Base-by-base conservation (phyloP, 768 basidiomycete genomes). In the Auriculariales sp. region DNA sequence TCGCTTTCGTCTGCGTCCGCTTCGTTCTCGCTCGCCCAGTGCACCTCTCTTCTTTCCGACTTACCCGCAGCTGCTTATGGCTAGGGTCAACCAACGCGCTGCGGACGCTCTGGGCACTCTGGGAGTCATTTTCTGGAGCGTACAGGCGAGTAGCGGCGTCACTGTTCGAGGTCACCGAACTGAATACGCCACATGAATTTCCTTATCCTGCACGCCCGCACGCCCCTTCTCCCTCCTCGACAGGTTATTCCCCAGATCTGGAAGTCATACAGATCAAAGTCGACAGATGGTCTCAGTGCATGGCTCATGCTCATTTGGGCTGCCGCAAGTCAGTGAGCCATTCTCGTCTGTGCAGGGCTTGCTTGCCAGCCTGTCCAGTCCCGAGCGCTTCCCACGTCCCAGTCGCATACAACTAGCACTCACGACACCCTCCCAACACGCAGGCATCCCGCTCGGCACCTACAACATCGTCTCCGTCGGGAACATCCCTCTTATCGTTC, bases 61-160 rank as follows among this genome's bases (percentile, higher is more conserved):
- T n/a, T n/a, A n/a, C n/a, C n/a, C n/a, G n/a, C n/a, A n/a, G n/a
- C n/a, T n/a, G n/a, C 35, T n/a, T 9, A 44, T 44, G 39, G 39
- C 22, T 7, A 19, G 39, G 15, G 67, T 59, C 7, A 81, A 79
- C 54, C 42, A 62, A 5, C 69, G 69, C 2, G 75, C 73, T 12
- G 83, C 83, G 62, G 83, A 85, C 57, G 78, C 74, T 4, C 66
- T 85, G 4, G 83, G 79, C 3, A 85, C 81, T 1, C 68, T 81
- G 22, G 83, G 81, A 2, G 75, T 81, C 0, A 61, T 82, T 10
- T 76, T 74, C 52, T 83, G 82, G 83, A 75, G 74, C 3, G 66
- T 71, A 12, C 82, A 83, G 55, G 59, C 7, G 15, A 36, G 54
- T 19, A 32, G 51, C 28, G 48, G 53, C n/a, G 56, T 53, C 36